phyloP scores from a whole-genome alignment of 495 filamentous ascomycete species.

The Trichoderma asperelloides region DNA sequence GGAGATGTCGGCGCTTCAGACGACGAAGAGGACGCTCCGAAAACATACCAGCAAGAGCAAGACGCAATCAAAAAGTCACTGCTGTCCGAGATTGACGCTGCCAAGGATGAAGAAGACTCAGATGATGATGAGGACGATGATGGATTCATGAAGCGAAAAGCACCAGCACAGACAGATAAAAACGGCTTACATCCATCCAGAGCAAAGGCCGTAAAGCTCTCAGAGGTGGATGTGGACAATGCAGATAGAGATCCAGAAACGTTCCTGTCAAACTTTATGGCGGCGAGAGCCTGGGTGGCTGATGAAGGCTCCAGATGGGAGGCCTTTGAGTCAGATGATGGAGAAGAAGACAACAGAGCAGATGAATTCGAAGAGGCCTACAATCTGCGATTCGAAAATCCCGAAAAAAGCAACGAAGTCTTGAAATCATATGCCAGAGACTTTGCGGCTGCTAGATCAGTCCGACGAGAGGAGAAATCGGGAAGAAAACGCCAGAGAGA shows the following conservation, averaged over 20 bases:
- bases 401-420: constrained; percentile 70
- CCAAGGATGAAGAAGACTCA: constrained; percentile 33
- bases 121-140: constrained; percentile 58
- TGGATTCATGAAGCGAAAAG: constrained; percentile 56
- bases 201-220: constrained; percentile 36
- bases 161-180: constrained; percentile 16
- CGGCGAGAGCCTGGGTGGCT: constrained; percentile 79
- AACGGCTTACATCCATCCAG: constrained; percentile 38
- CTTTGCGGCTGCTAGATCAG: constrained; percentile 65
- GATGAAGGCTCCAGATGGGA: constrained; percentile 48
- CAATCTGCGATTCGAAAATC: constrained; percentile 94
- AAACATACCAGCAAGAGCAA: constrained; percentile 80
- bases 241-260: constrained; percentile 87
- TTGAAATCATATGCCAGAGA: constrained; percentile 83
- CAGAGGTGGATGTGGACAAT: constrained; percentile 56
- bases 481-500: constrained; percentile 69
- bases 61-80: constrained; percentile 67
- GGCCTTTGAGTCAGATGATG: constrained; percentile 86
- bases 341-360: constrained; percentile 72
- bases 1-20: constrained; percentile 48
- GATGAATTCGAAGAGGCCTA: constrained; percentile 90
- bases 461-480: constrained; percentile 71
- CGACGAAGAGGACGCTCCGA: constrained; percentile 42
- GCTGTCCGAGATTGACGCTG: constrained; percentile 69
- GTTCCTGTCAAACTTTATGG: constrained; percentile 83